Evolutionary conservation across 176 grass and related monocot species (phyloP), one percentile per base, ranked within the genome.

Genomic region (Poa pratensis): DNA sequence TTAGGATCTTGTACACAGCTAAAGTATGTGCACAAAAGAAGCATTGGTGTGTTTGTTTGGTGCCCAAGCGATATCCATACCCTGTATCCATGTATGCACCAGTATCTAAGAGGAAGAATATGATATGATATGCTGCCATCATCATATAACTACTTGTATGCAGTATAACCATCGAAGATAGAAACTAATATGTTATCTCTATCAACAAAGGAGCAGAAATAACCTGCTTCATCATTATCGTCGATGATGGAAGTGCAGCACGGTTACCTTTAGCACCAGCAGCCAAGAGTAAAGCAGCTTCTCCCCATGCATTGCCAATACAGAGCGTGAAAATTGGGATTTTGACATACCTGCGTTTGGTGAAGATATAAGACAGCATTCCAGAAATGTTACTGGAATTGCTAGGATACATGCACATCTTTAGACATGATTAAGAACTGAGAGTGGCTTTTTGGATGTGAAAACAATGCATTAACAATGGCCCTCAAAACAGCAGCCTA

Each of bases 201-300:
- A 86, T 66, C 26, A 86, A 59, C 37, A 79, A 3, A 79, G 84
- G 28, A 69, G 76, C 52, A 74, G 68, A 86, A 86, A 45, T 80
- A 22, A 98, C 96, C 96, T 98, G 93, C 74, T 90, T 98, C 68
- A 98, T 95, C 96, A 98, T 98, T 88, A 98, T 98, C 4, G 82
- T 90, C 37, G 93, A 88, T 79, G 96, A 98, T 90, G 96, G 96
- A 88, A 98, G 91, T 66, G 96, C 93, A 65, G 96, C 85, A 50
- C 95, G 90, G 80, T 95, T 95, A 64, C 91, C 93, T 92, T 79
- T 90, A 64, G 87, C 82, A 81, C 95, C 95, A 93, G 95, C 90
- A 92, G 95, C 93, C 75, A 98, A 95, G 43, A 98, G 89, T 69
- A 98, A 85, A 71, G 95, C 91, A 73, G 91, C 90, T 92, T 98